Base-by-base conservation (phyloP, 2,329 filamentous ascomycete genomes). In the Talaromyces funiculosus region DNA sequence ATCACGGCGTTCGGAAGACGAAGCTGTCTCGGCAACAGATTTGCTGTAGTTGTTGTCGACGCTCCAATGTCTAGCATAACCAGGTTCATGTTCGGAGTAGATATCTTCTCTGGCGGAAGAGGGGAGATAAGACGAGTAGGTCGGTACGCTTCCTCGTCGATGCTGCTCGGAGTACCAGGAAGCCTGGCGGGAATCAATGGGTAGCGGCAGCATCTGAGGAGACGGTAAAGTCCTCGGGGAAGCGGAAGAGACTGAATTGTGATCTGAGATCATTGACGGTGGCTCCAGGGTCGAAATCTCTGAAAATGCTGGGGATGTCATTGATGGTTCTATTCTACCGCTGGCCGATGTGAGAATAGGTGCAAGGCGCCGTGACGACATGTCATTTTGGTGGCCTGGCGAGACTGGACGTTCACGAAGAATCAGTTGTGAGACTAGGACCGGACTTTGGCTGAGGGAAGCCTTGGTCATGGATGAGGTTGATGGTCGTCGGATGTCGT, bases 221-320 rank as follows among this genome's bases (percentile, higher is more conserved):
- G 77, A 79, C 42, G 73, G 70, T 54, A 74, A 61, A 64, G 69
- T 77, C 69, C 69, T 76, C 16, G 85, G 84, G 10, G 86, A 87
- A 31, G 81, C 81, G 3, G 85, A 86, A 69, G 84, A 84, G 60
- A 83, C 80, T 1, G 86, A 88, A 64, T 83, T 82, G 29, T 79
- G 78, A 71, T 94, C 90, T 0, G 89, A 91, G 54, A 90, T 80
- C 64, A 90, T 80, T 1, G 88, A 89, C 6, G 87, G 87, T 4
- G 86, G 84, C 47, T 88, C 86, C 16, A 82, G 76, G 2, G 79
- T 82, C 18, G 82, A 90, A 40, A 82, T 80, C 57, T 87, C 84
- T 2, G 85, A 88, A 65, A 81, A 84, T 56, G 83, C 80, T 14
- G 87, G 87, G 8, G 86, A 89, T 43, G 84, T 84, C 66, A 88